Base-by-base conservation (phyloP, 768 basidiomycete species). In the Coprinopsis sp. region DNA sequence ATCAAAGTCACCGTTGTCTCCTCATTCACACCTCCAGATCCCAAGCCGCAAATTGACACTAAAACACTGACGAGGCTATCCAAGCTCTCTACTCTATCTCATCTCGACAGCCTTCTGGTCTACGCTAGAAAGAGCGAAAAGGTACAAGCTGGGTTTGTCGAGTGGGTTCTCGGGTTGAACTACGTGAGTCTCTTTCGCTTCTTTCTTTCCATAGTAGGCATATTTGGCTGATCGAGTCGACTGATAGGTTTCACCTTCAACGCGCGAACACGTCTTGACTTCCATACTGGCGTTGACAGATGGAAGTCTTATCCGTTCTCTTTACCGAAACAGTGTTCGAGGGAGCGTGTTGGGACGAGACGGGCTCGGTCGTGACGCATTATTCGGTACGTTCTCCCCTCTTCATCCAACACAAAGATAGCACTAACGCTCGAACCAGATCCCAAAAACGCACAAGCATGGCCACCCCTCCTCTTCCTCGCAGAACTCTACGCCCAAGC, bases 401-500 rank as follows among this genome's bases (percentile, higher is more conserved):
- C 29, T 40, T 22, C 46, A 43, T 11, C 27, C 14, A 28, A 18
- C 24, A 19, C 22, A 21, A 23, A 19, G 11, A 39, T 19, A 19
- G 5, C 18, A 22, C 6, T 8, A 21, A 31, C 36, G 7, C 2
- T 23, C n/a, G n/a, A n/a, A n/a, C n/a, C n/a, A 76, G 82, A 82
- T 49, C 62, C 73, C 0, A 58, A 66, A 1, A 65, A 77, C 44
- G 67, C 66, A 0, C 21, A 62, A 0, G 62, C 69, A 8, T 92
- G 88, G 81, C 74, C 83, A 0, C 72, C 87, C 2, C 64, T 98
- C 1, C 67, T 97, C 6, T 76, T 96, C 46, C 76, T 94, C 6
- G 74, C 79, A 1, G 85, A 94, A 41, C 63, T 96, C 10, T 95
- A 96, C 63, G 76, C 81, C 2, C 87, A 94, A 49, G 78, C 83